Conservation (phyloP, 345 rosid species). For the Aethionema arabicum region DNA sequence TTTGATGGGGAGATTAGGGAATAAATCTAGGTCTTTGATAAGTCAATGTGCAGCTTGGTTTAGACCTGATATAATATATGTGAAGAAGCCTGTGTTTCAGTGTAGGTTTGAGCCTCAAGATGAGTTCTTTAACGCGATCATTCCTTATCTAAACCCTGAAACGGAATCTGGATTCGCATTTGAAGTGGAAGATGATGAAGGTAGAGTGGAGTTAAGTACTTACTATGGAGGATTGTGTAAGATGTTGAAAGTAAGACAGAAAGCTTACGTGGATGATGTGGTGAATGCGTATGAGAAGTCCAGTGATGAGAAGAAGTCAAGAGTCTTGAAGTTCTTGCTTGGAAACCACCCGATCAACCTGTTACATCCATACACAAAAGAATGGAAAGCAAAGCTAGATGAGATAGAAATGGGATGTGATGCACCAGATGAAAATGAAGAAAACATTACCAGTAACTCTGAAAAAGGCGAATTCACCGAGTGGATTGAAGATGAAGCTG, state of each 20-base stretch:
- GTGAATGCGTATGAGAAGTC: constrained; percentile 76
- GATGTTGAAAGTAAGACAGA: constrained; percentile 73
- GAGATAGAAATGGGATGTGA: constrained; percentile 97
- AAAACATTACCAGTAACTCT: constrained; percentile 27
- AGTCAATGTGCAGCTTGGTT: constrained; percentile 88
- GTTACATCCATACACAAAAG: constrained; percentile 87
- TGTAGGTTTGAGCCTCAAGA: constrained; percentile 91
- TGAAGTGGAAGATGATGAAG: constrained; percentile 65
- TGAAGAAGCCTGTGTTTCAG: constrained; percentile 88
- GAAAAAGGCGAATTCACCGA: constrained; percentile 49
- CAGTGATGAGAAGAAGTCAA: constrained; percentile 69
- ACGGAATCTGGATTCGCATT: constrained; percentile 60
- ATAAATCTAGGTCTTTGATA: constrained; percentile 61
- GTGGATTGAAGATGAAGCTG: constrained; percentile 67
- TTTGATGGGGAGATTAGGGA: constrained; percentile 90
- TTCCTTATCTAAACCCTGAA: constrained; percentile 62
- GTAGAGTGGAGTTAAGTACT: constrained; percentile 59
- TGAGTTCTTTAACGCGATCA: constrained; percentile 56
- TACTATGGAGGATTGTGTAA: constrained; percentile 87
- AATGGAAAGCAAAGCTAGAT: constrained; percentile 93
- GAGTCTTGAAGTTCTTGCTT: constrained; percentile 76
- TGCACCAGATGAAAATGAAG: constrained; percentile 81
- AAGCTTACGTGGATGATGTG: constrained; percentile 94
- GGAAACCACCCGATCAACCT: constrained; percentile 65
- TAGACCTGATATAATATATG: constrained; percentile 88